Base-by-base conservation (phyloP, 257 asterid genomes). In the Linaria vulgaris region DNA sequence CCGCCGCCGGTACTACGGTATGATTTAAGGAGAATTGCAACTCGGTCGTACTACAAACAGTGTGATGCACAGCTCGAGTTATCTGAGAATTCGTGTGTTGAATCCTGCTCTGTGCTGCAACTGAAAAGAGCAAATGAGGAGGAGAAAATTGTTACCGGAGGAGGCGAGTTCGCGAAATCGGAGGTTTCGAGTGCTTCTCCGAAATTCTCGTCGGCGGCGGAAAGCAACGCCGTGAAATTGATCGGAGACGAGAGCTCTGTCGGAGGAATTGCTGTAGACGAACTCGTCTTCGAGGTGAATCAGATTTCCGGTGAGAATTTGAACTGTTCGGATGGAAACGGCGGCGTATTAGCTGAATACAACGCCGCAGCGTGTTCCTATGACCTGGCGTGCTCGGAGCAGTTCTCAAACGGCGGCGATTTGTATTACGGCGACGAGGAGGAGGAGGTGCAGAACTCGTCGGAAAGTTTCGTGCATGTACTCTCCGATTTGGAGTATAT, bases 31-130 rank as follows among this genome's bases (percentile, higher is more conserved):
- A 69, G 88, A 75, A 64, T 71, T 48, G 53, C 76, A 63, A 82
- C 82, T 9, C 58, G 82, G 52, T 64, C 74, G 12, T 78, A 70
- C 67, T 63, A 62, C 59, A 71, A 61, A 70, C 44, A 70, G 49
- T 44, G 52, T 44, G 74, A 50, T 50, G n/a, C n/a, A n/a, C n/a
- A n/a, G n/a, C 49, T 69, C 53, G 90, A 83, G 68, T 41, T 84
- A 11, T 89, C 95, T 22, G 98, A 88, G 58, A 67, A 39, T 67
- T 92, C 99, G n/a, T 92, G 99, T 63, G 91, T 89, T 58, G 96
- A 89, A 45, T 87, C 99, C 70, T 76, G 78, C 70, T 79, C 88
- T 2, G 88, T 74, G 59, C 64, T 67, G 74, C 73, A 68, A 56
- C 44, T 71, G 74, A 76, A 61, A 76, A 60, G 71, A 54, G 68